Conservation (phyloP, 805 yeast genomes). For the Naumovozyma castellii region DNA sequence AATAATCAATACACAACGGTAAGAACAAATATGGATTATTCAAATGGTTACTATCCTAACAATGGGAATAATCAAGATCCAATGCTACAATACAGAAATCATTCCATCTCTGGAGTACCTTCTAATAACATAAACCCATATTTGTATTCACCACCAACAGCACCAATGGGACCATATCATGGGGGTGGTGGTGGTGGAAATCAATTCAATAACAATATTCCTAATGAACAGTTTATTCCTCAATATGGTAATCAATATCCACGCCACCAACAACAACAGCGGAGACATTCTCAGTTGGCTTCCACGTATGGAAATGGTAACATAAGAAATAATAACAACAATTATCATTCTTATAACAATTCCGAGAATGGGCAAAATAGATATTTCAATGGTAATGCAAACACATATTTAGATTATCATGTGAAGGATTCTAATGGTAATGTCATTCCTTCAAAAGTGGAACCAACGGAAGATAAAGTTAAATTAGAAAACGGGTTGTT, state of each 20-base stretch:
- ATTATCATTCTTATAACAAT: background rate
- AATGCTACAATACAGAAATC: too few relatives aligned
- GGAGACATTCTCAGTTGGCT: background rate
- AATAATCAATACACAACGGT: background rate
- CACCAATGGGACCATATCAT: background rate
- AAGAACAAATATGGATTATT: background rate
- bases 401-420: constrained; percentile 1
- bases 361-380: background rate
- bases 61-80: background rate
- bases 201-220: too few relatives aligned
- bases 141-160: background rate
- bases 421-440: background rate
- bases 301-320: background rate
- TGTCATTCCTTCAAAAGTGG: background rate
- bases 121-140: background rate
- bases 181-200: background rate
- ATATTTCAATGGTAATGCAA: background rate
- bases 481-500: constrained; percentile 47
- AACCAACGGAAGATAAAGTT: background rate
- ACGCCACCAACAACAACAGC: background rate
- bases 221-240: too few relatives aligned
- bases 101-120: too few relatives aligned
- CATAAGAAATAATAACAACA: background rate
- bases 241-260: background rate
- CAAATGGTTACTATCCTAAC: background rate